Conservation (phyloP, 495 filamentous ascomycete genomes). For the Parmelia sp. region DNA sequence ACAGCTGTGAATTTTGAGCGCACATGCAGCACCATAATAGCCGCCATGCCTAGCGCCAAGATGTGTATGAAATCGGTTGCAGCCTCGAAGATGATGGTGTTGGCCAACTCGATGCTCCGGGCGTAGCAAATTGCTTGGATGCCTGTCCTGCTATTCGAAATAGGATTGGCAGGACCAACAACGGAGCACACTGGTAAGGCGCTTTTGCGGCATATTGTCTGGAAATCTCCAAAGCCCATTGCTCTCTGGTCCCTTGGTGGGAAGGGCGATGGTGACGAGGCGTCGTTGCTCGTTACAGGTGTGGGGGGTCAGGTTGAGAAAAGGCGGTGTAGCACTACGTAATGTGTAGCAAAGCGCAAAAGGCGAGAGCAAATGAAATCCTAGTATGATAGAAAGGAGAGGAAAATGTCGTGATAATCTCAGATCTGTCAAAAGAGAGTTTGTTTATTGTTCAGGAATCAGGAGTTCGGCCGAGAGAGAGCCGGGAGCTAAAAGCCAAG, state of each 20-base stretch:
- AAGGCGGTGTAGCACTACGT: neutral
- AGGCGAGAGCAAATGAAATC: neutral
- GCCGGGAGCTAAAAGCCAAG: too few relatives aligned
- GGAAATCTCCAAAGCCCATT: slow-evolving; percentile 91
- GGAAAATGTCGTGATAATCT: neutral
- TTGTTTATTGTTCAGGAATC: slow-evolving; percentile 6
- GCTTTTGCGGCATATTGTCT: slow-evolving; percentile 76
- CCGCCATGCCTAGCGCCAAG: slow-evolving; percentile 81
- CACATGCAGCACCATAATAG: slow-evolving; percentile 95
- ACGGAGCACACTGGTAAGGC: slow-evolving; percentile 82
- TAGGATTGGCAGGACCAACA: slow-evolving; percentile 59
- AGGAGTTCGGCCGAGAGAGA: neutral
- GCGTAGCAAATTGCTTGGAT: slow-evolving; percentile 91
- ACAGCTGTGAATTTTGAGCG: slow-evolving; percentile 97
- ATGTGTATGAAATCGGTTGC: slow-evolving; percentile 91
- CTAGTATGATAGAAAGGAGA: neutral
- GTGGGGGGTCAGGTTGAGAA: slow-evolving; percentile 6
- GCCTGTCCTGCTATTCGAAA: slow-evolving; percentile 58
- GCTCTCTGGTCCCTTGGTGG: slow-evolving; percentile 22
- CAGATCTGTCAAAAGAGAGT: neutral
- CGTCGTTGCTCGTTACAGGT: slow-evolving; percentile 8
- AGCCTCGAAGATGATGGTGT: slow-evolving; percentile 96
- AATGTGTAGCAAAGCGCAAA: slow-evolving; percentile 2
- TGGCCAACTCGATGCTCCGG: slow-evolving; percentile 90
- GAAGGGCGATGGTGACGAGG: slow-evolving; percentile 21